A percentile compares a stretch with the other conserved stretches of the same genome.
Evolutionary conservation across 2,329 filamentous ascomycete genomes (phyloP).

Genomic region (Gaeumannomyces sp.): DNA sequence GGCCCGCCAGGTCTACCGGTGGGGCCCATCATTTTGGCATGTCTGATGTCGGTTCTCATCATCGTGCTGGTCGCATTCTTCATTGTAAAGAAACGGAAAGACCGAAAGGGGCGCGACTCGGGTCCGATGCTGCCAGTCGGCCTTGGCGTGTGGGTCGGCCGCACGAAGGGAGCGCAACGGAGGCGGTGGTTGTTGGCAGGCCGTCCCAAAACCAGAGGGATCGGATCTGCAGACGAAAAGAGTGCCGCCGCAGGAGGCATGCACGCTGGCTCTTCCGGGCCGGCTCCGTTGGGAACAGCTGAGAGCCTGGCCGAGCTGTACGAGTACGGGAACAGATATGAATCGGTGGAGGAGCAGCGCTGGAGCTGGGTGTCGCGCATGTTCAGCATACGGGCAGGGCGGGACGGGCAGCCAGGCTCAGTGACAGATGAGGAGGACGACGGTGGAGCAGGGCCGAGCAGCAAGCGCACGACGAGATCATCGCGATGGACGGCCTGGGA

Average conservation of each 20-base stretch:
- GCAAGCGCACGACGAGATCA: slow-evolving; percentile 13
- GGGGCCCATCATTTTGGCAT: slow-evolving; percentile 5
- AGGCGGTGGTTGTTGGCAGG: neutral
- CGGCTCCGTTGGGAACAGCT: neutral
- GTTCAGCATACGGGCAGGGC: slow-evolving; percentile 9
- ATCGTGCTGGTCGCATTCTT: slow-evolving; percentile 3
- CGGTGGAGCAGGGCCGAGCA: neutral
- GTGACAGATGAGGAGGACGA: neutral
- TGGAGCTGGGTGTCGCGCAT: slow-evolving; percentile 18
- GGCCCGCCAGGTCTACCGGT: neutral
- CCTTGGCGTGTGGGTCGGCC: slow-evolving; percentile 6
- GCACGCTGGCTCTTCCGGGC: no score
- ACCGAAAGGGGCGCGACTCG: neutral
- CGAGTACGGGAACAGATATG: slow-evolving; percentile 45
- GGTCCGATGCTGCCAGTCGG: slow-evolving; percentile 3
- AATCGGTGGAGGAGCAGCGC: slow-evolving; percentile 27
- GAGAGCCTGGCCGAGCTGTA: slow-evolving; percentile 17
- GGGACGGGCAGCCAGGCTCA: neutral
- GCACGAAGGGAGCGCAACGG: neutral
- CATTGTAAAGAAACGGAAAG: neutral
- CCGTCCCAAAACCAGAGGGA: neutral
- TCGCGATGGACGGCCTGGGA: slow-evolving; percentile 15
- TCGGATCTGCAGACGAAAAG: neutral
- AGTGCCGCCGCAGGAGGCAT: neutral
- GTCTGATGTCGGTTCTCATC: neutral